Evolutionary conservation across 2,329 filamentous ascomycete genomes (phyloP), one percentile per base, ranked within the genome.

Genomic region (Talaromyces sp.): DNA sequence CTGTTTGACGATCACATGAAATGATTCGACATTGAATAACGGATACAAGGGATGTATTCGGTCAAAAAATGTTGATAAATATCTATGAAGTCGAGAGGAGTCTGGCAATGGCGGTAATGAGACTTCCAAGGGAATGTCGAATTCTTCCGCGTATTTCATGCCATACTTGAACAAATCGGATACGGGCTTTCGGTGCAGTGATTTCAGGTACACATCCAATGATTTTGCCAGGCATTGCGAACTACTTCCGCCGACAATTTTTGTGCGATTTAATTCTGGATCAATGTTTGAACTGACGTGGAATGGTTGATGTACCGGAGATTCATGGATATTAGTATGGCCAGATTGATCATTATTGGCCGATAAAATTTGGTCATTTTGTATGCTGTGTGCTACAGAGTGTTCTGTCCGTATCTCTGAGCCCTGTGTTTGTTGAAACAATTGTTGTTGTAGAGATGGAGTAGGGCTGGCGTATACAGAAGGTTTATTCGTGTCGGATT

Each of bases 221-320:
- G 56, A 58, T 46, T 58, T 58, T 58, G 56, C 56, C 17, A 58
- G 11, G 24, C 56, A 58, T 54, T 58, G 56, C 21, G 56, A 58
- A 32, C 56, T 58, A 24, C 56, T 58, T 5, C 56, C 56, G n/a
- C 56, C 56, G 11, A 58, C 49, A 46, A 58, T 58, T 24, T 58
- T 58, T 10, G 56, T 58, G 17, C 56, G 56, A 54, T 58, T 54
- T 14, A 53, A 32, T 19, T 58, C 50, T 17, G 56, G 56, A 19
- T 58, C 56, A 4, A 43, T 58, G 32, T 58, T 58, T 26, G 50
- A 58, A 10, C 56, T 58, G 32, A 58, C 56, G n/a, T 58, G 56
- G 17, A 58, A 58, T 54, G 56, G 56, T 43, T 58, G 56, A 58
- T 58, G 56, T 31, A 58, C 56, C 11, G 56, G 56, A 24, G 56